Evolutionary conservation across 2,329 filamentous ascomycete genomes (phyloP).

Genomic region (Arthroderma sp.): DNA sequence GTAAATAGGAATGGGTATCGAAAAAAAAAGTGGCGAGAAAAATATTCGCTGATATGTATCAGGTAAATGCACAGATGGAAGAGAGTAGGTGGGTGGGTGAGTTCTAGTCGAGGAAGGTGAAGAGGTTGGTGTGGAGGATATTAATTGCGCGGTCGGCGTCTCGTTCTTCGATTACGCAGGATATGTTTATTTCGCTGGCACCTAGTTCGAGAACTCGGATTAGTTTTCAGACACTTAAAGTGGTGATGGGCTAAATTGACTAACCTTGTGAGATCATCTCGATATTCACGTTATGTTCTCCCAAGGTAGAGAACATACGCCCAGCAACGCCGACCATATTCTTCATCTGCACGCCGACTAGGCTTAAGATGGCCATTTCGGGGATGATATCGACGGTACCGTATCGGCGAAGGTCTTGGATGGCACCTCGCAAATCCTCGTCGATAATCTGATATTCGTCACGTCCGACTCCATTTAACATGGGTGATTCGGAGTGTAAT

Average conservation of each 20-base stretch:
- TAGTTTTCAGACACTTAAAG: constrained; percentile 1
- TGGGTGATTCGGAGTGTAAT: constrained; percentile 61
- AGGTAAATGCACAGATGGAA: not conserved
- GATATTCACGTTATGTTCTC: constrained; percentile 88
- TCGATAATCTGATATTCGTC: constrained; percentile 43
- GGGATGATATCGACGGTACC: constrained; percentile 83
- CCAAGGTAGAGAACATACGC: constrained; percentile 86
- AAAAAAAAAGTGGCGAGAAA: constrained; percentile 3
- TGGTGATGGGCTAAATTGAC: constrained; percentile 12
- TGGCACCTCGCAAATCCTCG: constrained; percentile 50
- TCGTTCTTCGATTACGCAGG: constrained; percentile 83
- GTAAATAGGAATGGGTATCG: constrained; percentile 3
- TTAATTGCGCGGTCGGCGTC: constrained; percentile 91
- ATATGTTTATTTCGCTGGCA: constrained; percentile 98
- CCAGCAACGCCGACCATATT: constrained; percentile 93
- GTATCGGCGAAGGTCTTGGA: constrained; percentile 61
- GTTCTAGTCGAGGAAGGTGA: constrained; percentile 75
- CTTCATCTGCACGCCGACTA: constrained; percentile 93
- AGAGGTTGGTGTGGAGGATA: constrained; percentile 89
- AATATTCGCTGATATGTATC: not conserved
- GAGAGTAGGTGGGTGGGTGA: not conserved
- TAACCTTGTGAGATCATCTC: constrained; percentile 98
- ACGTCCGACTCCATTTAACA: constrained; percentile 35
- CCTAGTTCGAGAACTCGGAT: constrained; percentile 37
- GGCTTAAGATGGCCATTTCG: constrained; percentile 87